Base-by-base conservation (phyloP, 1,284 basidiomycete genomes). In the Erythrobasidium hasegawianum region DNA sequence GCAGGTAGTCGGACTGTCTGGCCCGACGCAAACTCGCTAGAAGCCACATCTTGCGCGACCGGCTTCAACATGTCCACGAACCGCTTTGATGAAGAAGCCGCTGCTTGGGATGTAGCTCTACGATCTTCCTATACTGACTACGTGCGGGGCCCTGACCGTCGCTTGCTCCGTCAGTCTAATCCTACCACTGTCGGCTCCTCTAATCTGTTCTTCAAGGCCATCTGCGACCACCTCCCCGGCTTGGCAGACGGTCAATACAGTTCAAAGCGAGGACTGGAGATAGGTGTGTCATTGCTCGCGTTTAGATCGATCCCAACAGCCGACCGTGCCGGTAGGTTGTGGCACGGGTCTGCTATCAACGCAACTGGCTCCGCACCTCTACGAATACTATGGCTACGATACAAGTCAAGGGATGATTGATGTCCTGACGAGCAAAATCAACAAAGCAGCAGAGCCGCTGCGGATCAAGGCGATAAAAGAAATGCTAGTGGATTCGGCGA, bases 331-430 rank as follows among this genome's bases (percentile, higher is more conserved):
- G 43, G 43, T 14, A 47, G 43, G 43, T 7, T 47, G 43, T 24
- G 43, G 43, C 8, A 47, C 43, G n/a, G 43, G 43, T n/a, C 43
- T 47, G 14, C 14, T 47, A 18, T 47, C 43, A 16, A 47, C 43
- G n/a, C 43, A 47, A 24, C 43, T 47, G 43, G 43, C 43, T 4
- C 43, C 43, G 43, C 43, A 47, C 22, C 43, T 47, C 5, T 14
- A 24, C 16, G 43, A n/a, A 47, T 47, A 47, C 14, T 47, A 47
- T 16, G 43, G 43, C 43, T 47, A 47, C 43, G 43, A 47, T 47
- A 47, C 43, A 24, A 47, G 43, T 47, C 43, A 47, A 47, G 43
- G 43, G 43, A 47, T 47, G 43, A 47, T 47, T 14, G 43, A 47
- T 47, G 43, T 47, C 43, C 43, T 47, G 22, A 47, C 5, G 7